Conservation (phyloP, 1,284 basidiomycete species). For the Microstroma glucosiphilum region DNA sequence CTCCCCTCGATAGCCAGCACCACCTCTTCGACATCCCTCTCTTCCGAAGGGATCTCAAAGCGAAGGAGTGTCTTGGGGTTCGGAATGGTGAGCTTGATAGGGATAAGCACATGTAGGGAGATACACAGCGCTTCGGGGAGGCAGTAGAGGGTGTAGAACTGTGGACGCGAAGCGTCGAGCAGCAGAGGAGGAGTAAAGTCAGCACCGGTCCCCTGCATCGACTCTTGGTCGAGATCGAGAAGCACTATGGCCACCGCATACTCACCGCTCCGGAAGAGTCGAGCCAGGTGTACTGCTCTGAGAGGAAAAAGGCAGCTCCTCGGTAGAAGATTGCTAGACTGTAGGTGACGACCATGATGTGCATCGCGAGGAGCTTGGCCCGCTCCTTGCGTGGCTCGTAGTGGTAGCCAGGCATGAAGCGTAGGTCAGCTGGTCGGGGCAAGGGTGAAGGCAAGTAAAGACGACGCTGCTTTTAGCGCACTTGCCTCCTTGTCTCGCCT, state of each 20-base stretch:
- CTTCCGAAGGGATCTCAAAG: neutral
- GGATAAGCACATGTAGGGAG: neutral
- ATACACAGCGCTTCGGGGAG: conserved; percentile 1
- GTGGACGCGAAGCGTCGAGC: neutral
- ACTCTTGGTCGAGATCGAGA: too few relatives aligned
- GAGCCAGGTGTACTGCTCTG: neutral
- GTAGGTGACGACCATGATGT: neutral
- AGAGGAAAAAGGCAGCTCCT: neutral
- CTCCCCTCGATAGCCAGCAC: neutral
- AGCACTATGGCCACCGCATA: too few relatives aligned
- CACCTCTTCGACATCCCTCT: neutral
- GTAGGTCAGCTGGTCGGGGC: neutral
- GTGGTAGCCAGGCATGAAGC: neutral
- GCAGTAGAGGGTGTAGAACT: conserved; percentile 4
- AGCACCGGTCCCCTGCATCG: neutral
- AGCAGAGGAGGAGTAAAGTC: neutral
- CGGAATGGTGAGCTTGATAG: neutral
- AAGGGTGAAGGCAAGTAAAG: neutral
- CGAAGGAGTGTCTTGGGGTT: neutral
- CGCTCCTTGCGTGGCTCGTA: neutral
- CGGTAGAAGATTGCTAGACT: neutral
- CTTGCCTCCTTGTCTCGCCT: neutral
- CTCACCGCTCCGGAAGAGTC: neutral
- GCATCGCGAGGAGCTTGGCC: neutral
- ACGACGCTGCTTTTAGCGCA: too few relatives aligned